These are phyloP conservation scores for Musa itinerans DNA, from an alignment of 176 grass and related monocot species.

Conservation along the genomic window DNA sequence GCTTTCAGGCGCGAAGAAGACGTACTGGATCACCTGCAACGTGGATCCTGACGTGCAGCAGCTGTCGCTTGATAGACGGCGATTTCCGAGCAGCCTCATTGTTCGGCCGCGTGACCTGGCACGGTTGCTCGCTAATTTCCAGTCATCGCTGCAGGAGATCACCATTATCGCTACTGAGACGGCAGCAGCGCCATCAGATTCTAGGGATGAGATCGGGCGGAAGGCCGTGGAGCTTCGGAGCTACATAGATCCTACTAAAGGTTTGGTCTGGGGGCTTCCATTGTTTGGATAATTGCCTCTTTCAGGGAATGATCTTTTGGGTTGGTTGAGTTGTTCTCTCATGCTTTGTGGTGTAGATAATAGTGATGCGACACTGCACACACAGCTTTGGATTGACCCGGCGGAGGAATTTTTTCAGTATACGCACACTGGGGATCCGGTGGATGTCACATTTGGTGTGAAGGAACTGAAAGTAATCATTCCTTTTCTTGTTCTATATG, in stretches of 20 bases:
- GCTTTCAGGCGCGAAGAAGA: constrained; percentile 63
- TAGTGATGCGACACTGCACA: constrained; percentile 73
- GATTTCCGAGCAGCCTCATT: constrained; percentile 59
- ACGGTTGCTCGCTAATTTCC: constrained; percentile 81
- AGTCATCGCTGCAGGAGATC: constrained; percentile 90
- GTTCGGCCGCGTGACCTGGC: constrained; percentile 63
- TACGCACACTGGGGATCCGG: constrained; percentile 58
- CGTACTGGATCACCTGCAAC: constrained; percentile 66
- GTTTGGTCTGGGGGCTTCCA: constrained; percentile 10
- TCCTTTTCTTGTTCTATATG: background rate
- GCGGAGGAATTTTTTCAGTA: constrained; percentile 82
- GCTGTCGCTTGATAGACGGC: constrained; percentile 47
- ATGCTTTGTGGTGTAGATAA: constrained; percentile 41
- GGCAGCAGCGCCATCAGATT: constrained; percentile 20
- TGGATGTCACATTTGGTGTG: constrained; percentile 83
- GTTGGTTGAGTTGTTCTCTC: constrained; percentile 8
- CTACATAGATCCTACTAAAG: constrained; percentile 82
- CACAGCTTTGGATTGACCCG: constrained; percentile 92
- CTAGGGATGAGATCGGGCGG: constrained; percentile 35
- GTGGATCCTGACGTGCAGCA: constrained; percentile 61
- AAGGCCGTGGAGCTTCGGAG: constrained; percentile 86
- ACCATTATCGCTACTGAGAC: constrained; percentile 73
- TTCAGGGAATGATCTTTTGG: background rate
- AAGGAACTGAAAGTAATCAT: constrained; percentile 74
- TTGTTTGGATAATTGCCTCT: background rate